Conservation (phyloP, 208 protist species). For the Leishmania aethiopica region DNA sequence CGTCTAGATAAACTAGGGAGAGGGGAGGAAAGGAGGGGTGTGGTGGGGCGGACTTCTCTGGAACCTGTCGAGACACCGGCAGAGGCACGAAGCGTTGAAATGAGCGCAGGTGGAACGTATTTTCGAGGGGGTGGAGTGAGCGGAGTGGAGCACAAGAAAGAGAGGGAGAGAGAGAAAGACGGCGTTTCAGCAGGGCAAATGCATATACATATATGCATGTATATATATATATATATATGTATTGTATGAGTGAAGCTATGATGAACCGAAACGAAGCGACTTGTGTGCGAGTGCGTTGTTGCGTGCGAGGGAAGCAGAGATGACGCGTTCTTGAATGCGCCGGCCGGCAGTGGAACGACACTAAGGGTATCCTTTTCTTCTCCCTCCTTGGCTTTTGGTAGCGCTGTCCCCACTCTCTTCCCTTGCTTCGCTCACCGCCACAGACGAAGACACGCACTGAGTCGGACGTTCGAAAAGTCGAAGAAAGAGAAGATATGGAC, state of each 20-base stretch:
- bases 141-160: neutral
- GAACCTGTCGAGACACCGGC: neutral
- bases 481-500: neutral
- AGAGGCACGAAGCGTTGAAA: neutral
- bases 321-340: no score
- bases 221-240: neutral
- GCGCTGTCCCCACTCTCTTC: neutral
- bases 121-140: neutral
- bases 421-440: neutral
- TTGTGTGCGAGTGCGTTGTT: neutral
- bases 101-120: neutral
- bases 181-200: neutral
- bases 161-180: neutral
- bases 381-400: neutral
- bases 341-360: no score
- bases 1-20: neutral
- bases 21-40: neutral
- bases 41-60: neutral
- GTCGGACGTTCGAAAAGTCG: neutral
- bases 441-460: neutral
- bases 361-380: neutral
- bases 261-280: neutral
- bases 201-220: neutral
- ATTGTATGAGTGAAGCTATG: neutral
- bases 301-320: neutral